Percentiles rank a stretch among this genome's conserved stretches.
Evolutionary conservation across 1,284 basidiomycete species (phyloP).

Genomic region (Cutaneotrichosporon dermatis): DNA sequence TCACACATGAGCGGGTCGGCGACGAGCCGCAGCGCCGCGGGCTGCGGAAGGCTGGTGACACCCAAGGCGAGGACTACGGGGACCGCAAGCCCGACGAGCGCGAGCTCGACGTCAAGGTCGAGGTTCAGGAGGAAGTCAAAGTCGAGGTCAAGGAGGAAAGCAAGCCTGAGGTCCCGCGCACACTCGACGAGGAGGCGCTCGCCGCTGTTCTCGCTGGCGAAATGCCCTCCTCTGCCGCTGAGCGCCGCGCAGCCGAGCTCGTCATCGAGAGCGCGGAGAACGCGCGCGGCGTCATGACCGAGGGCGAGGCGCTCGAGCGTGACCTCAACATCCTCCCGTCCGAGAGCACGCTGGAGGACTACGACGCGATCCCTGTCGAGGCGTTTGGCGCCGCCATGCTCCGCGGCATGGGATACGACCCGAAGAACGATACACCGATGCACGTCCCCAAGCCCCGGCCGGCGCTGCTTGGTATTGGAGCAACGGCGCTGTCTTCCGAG

Average conservation of each 20-base stretch:
- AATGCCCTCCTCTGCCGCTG: constrained; percentile 18
- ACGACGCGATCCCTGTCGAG: constrained; percentile 81
- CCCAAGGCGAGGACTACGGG: constrained; percentile 11
- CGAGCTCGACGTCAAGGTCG: constrained; percentile 1
- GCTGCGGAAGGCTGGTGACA: constrained; percentile 49
- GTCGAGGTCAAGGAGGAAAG: constrained; percentile 7
- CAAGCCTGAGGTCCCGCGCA: constrained; percentile 11
- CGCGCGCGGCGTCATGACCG: constrained; percentile 35
- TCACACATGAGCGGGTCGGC: constrained; percentile 55
- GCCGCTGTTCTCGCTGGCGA: constrained; percentile 40
- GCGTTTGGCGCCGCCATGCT: constrained; percentile 91
- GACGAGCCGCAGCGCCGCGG: constrained; percentile 74
- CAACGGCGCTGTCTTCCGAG: constrained; percentile 57
- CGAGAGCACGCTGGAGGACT: constrained; percentile 72
- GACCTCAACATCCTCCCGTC: constrained; percentile 63
- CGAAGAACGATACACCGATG: constrained; percentile 62
- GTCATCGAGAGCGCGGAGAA: constrained; percentile 51
- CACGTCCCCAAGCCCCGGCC: constrained; percentile 77
- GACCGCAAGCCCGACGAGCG: constrained; percentile 20
- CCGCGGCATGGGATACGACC: constrained; percentile 89
- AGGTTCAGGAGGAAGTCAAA: constrained; percentile 6
- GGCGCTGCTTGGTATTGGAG: constrained; percentile 81
- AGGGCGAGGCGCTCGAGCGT: constrained; percentile 72
- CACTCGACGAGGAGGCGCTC: constrained; percentile 42
- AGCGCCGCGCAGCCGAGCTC: constrained; percentile 35